Evolutionary conservation across 1,139 yeast genomes (phyloP).

Genomic region (Yarrowia galli): DNA sequence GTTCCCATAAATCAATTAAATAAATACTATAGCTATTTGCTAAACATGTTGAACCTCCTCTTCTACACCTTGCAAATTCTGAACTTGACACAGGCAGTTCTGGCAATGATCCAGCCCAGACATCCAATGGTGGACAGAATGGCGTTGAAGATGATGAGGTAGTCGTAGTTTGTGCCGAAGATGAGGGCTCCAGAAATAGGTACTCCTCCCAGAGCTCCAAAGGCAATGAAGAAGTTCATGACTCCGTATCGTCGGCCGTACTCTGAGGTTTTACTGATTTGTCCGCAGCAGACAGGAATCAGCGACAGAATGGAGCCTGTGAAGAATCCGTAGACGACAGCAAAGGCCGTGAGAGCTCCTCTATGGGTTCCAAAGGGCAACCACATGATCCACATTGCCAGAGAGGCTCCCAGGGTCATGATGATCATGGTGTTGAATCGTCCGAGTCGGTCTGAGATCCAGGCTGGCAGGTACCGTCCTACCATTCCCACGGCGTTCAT

Average conservation of each 20-base stretch:
- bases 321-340: constrained; percentile 62
- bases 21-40: neutral
- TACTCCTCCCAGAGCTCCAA: constrained; percentile 61
- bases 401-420: constrained; percentile 53
- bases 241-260: constrained; percentile 77
- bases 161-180: constrained; percentile 46
- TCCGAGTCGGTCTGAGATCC: constrained; percentile 59
- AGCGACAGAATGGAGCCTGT: constrained; percentile 59
- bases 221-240: constrained; percentile 67
- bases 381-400: constrained; percentile 56
- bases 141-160: constrained; percentile 50
- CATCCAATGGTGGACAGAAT: constrained; percentile 30
- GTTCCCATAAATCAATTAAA: neutral
- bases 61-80: constrained; percentile 1
- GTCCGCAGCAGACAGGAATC: constrained; percentile 58
- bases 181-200: constrained; percentile 62
- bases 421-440: constrained; percentile 61
- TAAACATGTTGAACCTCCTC: no score
- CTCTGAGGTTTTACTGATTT: constrained; percentile 67
- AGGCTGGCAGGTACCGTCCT: constrained; percentile 59
- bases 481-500: constrained; percentile 59
- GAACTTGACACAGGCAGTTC: constrained; percentile 34
- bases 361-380: constrained; percentile 59
- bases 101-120: constrained; percentile 19
- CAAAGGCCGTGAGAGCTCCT: constrained; percentile 57